Conservation (phyloP, 1,284 basidiomycete genomes). For the Ganoderma resinaceum region DNA sequence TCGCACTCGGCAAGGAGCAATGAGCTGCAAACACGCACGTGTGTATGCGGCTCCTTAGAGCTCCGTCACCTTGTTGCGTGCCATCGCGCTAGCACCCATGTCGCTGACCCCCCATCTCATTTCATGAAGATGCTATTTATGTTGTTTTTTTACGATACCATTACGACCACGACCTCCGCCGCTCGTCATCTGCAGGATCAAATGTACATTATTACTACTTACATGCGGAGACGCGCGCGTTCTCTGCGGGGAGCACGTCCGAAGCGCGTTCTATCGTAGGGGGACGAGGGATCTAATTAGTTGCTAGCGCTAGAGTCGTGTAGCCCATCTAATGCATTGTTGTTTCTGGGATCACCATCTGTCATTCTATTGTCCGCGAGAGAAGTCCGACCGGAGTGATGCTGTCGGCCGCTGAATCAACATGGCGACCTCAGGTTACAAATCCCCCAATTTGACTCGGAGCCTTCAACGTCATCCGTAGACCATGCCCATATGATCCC, state of each 20-base stretch:
- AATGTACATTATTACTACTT: conserved; percentile 29
- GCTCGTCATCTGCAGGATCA: conserved; percentile 11
- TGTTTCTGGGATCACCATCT: neutral
- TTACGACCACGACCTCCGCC: conserved; percentile 7
- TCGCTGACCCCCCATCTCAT: neutral
- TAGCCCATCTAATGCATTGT: conserved; percentile 28
- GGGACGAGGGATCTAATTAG: conserved; percentile 22
- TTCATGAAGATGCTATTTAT: conserved; percentile 14
- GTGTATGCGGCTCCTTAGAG: neutral
- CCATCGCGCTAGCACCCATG: neutral
- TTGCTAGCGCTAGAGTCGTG: conserved; percentile 14
- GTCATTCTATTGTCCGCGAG: neutral
- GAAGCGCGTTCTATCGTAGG: conserved; percentile 15
- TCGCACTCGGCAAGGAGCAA: conserved; percentile 31
- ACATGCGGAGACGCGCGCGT: conserved; percentile 3
- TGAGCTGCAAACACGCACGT: conserved; percentile 17
- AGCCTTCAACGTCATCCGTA: too few species aligned
- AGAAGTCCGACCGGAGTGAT: neutral
- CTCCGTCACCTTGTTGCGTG: neutral
- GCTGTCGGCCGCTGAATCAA: neutral
- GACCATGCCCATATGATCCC: neutral
- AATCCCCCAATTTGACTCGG: neutral
- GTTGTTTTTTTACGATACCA: conserved; percentile 18
- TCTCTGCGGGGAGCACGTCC: neutral
- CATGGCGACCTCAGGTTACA: neutral